Base-by-base conservation (phyloP, 1,139 yeast species). In the Magnusiomyces tetraspermus region DNA sequence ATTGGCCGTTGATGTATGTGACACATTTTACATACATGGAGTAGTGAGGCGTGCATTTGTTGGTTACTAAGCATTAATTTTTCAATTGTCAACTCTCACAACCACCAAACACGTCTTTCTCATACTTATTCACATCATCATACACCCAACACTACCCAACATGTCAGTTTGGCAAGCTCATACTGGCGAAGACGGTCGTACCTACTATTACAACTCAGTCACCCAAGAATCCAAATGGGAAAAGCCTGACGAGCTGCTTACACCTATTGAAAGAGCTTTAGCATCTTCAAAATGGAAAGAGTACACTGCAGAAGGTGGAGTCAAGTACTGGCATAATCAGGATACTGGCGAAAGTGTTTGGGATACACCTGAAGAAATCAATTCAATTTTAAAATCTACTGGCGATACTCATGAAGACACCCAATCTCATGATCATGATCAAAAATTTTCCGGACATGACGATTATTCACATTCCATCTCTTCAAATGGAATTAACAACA, bases 171-270 rank as follows among this genome's bases (percentile, higher is more conserved):
- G 96, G 96, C 81, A 79, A 64, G 77, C 80, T 57, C 76, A 78
- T 22, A 71, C 71, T 42, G 88, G 84, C 59, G 79, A 77, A 13
- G 78, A 79, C 42, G 95, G 95, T 0, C 74, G 83, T 43, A 72
- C 72, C 1, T 90, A 89, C 69, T 89, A 84, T 67, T 86, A 80
- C 66, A 81, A 89, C 59, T 56, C 77, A 0, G 74, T 64, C 40
- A 84, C 94, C 0, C 77, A 80, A 51, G 82, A 81, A 60, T 82
- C 96, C 0, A 79, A 83, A 48, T 89, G 97, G 96, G 86, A 84
- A 8, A 78, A 82, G 58, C 97, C 97, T 0, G 79, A 72, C 30
- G 82, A 71, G 50, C 63, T 76, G 37, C 66, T 63, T 55, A 67
- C 74, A 3, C 62, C 59, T 15, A 48, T 54, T 21, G 56, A 54